Conservation (phyloP, 2,329 filamentous ascomycete genomes). For the Talaromyces albobiverticillius region DNA sequence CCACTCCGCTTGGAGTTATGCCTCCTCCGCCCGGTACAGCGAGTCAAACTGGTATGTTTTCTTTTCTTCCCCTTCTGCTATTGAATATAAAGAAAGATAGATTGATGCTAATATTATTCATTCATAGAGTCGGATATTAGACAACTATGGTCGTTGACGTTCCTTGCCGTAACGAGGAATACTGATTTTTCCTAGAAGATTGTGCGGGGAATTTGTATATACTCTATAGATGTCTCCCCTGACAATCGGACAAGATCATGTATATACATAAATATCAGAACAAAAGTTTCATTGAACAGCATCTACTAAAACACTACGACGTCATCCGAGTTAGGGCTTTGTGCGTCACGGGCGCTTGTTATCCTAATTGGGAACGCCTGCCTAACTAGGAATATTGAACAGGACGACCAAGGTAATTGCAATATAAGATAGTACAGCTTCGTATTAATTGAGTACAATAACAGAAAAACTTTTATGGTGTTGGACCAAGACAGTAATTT, state of each 20-base stretch:
- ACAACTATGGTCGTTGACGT: constrained; percentile 59
- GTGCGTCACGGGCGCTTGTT: no score
- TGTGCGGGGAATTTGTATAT: no score
- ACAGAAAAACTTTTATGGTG: no score
- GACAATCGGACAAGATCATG: no score
- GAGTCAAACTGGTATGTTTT: constrained; percentile 32
- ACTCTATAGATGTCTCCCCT: no score
- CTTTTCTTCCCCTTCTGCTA: not conserved
- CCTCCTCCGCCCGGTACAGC: constrained; percentile 45
- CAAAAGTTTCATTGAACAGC: no score
- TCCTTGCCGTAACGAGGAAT: constrained; percentile 53
- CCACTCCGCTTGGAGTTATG: constrained; percentile 52
- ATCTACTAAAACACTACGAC: no score
- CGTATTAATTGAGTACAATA: no score
- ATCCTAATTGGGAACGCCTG: not conserved
- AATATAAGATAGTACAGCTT: no score
- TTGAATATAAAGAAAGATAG: not conserved
- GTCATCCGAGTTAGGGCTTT: not conserved
- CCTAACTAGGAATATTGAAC: not conserved
- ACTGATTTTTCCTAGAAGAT: constrained; percentile 14
- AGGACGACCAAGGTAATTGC: no score
- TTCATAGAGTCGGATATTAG: constrained; percentile 50
- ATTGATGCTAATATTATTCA: not conserved
- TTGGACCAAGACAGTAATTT: no score
- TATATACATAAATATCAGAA: no score